These are phyloP conservation scores for Luvunga scandens DNA, from an alignment of 345 rosid genomes.

Conservation along the genomic window DNA sequence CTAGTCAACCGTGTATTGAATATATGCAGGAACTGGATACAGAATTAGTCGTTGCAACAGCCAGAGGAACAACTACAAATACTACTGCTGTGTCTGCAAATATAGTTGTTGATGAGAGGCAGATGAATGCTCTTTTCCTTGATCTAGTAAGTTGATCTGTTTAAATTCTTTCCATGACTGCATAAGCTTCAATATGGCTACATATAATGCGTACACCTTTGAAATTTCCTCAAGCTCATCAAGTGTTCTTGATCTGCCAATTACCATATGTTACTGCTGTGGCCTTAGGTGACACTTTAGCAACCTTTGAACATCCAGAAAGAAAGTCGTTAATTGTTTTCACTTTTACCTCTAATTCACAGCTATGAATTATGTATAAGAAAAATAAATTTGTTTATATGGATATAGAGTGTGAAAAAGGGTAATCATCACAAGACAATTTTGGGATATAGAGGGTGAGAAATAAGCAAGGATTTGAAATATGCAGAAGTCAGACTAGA, in stretches of 20 bases:
- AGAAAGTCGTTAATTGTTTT: background rate
- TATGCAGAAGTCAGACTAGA: background rate
- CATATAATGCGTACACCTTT: background rate
- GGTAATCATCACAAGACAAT: no score
- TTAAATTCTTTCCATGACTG: background rate
- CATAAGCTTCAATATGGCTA: background rate
- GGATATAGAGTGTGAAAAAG: no score
- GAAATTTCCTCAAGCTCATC: background rate
- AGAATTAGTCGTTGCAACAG: slow-evolving; percentile 83
- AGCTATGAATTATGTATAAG: background rate
- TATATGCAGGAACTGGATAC: slow-evolving; percentile 78
- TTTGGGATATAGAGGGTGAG: background rate
- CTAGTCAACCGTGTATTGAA: slow-evolving; percentile 3
- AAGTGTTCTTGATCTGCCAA: background rate
- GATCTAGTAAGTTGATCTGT: slow-evolving; percentile 64
- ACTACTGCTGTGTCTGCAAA: slow-evolving; percentile 90
- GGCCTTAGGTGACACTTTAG: background rate
- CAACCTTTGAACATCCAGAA: background rate
- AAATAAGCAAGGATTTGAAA: background rate
- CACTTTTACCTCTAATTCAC: background rate
- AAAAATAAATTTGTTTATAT: background rate
- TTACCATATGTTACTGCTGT: background rate
- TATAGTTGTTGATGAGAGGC: slow-evolving; percentile 81
- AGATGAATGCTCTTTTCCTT: slow-evolving; percentile 96
- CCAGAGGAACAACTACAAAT: slow-evolving; percentile 57